Evolutionary conservation across 441 rosid genomes (phyloP), one percentile per base, ranked within the genome.

Genomic region (Breynia disticha): DNA sequence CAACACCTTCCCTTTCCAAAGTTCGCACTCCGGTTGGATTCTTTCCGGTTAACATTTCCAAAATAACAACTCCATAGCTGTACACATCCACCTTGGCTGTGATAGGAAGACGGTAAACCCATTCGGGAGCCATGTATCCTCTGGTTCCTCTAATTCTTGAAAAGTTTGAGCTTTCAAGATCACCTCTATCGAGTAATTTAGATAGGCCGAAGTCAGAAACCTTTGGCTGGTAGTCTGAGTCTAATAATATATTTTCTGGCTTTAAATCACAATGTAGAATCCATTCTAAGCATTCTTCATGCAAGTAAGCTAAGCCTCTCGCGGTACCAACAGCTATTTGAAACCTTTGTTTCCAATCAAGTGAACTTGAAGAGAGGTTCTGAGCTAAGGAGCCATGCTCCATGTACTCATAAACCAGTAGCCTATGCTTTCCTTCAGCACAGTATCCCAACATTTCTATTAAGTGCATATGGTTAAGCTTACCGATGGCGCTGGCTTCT

Each of bases 391-490:
- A 69, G 16, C 79, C 72, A 2, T 61, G 67, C 49, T 74, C 66
- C 70, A 67, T 64, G 61, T 60, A 67, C 57, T 61, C 57, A 17
- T 74, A 67, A 4, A 65, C 71, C 46, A 67, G 7, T 50, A 68
- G 64, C 50, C 55, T 65, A 22, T 66, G 68, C 18, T 61, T 65
- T 19, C 72, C 70, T 19, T 76, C 56, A 0, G 69, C 76, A 19
- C 74, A 75, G 10, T 75, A 71, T 5, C 79, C 79, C 72, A 74
- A 55, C 67, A 76, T 55, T 11, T 56, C 66, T 7, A 70, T 73
- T 57, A 76, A 52, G 60, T 67, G 70, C 66, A 65, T 70, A 59
- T 76, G 78, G 39, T 76, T 70, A 19, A 76, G 72, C 60, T 59
- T 67, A 19, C 72, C 70, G 2, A 68, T 48, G 2, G 62, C 56